Percentiles rank a stretch among this genome's conserved stretches.
Evolutionary conservation across 305 asterid species (phyloP).

Genomic region (Rubia tinctorum): DNA sequence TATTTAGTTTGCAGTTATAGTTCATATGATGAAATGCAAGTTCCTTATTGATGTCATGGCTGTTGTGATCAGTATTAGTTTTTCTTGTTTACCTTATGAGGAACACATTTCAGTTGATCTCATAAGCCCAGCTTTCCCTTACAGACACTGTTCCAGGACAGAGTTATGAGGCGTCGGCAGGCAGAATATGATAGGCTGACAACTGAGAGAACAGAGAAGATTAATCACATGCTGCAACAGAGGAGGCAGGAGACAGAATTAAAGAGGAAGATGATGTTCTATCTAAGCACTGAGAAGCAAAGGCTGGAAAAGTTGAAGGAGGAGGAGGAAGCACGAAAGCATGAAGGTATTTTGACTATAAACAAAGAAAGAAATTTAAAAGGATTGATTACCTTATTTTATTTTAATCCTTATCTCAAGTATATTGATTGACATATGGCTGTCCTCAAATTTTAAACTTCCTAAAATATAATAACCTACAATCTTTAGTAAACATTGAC

Average conservation of each 20-base stretch:
- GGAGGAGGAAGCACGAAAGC: constrained; percentile 79
- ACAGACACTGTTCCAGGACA: constrained; percentile 45
- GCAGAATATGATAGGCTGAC: constrained; percentile 48
- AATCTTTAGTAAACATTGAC: neutral
- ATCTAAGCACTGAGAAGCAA: constrained; percentile 67
- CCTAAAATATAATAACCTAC: neutral
- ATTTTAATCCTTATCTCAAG: neutral
- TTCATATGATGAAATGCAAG: no score
- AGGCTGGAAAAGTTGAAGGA: constrained; percentile 57
- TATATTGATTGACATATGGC: neutral
- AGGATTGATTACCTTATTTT: neutral
- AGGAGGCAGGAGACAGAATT: constrained; percentile 63
- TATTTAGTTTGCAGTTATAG: neutral
- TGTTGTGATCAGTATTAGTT: neutral
- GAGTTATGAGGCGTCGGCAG: constrained; percentile 51
- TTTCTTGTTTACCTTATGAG: neutral
- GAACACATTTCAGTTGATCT: constrained; percentile 1
- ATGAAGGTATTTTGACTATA: constrained; percentile 51
- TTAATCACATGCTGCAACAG: constrained; percentile 44
- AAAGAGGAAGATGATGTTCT: constrained; percentile 66
- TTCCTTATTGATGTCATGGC: no score
- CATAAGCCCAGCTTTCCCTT: neutral
- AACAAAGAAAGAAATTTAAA: neutral
- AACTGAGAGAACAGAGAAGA: constrained; percentile 56
- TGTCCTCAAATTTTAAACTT: neutral